These are phyloP conservation scores for Chaetomiaceae sp. DNA, from an alignment of 2,329 filamentous ascomycete genomes.

Conservation along the genomic window DNA sequence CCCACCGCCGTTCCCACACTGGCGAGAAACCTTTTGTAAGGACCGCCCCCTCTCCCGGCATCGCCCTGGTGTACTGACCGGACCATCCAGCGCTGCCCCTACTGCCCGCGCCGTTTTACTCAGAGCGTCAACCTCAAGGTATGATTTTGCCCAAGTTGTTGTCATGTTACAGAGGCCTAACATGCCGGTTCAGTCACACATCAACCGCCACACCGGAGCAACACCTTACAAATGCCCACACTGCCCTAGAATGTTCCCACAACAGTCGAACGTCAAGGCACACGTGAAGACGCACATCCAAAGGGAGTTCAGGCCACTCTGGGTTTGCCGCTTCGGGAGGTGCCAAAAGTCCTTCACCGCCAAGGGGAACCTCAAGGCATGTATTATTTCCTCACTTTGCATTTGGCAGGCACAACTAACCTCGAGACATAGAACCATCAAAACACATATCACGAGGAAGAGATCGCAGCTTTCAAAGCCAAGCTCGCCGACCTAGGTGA, in stretches of 20 bases:
- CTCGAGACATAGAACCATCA: slow-evolving; percentile 65
- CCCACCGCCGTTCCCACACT: slow-evolving; percentile 82
- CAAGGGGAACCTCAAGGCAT: slow-evolving; percentile 84
- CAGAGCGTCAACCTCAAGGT: slow-evolving; percentile 89
- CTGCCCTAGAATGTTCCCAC: slow-evolving; percentile 79
- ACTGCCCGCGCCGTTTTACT: slow-evolving; percentile 77
- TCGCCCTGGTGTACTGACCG: slow-evolving; percentile 23
- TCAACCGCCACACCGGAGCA: slow-evolving; percentile 82
- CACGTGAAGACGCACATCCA: slow-evolving; percentile 78
- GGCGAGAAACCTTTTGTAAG: slow-evolving; percentile 87
- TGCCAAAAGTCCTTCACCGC: slow-evolving; percentile 89
- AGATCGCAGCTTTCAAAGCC: slow-evolving; percentile 62
- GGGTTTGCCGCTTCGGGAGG: slow-evolving; percentile 72
- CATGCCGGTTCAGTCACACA: slow-evolving; percentile 61
- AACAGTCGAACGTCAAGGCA: slow-evolving; percentile 78
- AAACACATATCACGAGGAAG: slow-evolving; percentile 85
- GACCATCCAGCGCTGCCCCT: slow-evolving; percentile 55
- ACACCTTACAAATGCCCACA: slow-evolving; percentile 75
- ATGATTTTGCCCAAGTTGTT: slow-evolving; percentile 26
- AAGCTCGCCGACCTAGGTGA: slow-evolving; percentile 64
- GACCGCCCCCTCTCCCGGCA: not conserved
- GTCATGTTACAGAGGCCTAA: slow-evolving; percentile 10
- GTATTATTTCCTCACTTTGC: slow-evolving; percentile 5
- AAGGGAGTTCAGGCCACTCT: slow-evolving; percentile 57
- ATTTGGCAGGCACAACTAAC: slow-evolving; percentile 1